Conservation (phyloP, 495 filamentous ascomycete genomes). For the Talaromyces stipitatus region DNA sequence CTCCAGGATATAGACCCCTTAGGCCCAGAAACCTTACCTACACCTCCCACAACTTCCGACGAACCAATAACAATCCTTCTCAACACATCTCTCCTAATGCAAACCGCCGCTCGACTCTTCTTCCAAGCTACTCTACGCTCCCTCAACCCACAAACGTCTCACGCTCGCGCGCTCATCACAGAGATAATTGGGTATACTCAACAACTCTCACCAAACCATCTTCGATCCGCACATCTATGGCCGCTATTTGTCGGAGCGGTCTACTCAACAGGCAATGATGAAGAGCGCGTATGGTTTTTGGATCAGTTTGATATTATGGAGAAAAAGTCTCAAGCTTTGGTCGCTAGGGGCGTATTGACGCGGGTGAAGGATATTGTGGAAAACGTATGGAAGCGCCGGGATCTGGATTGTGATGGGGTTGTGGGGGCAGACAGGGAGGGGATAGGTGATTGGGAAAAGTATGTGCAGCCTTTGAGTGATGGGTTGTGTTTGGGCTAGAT, state of each 20-base stretch:
- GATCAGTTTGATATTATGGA: conserved; percentile 4
- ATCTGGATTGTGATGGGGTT: neutral
- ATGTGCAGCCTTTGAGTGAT: conserved; percentile 8
- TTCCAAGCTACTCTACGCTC: conserved; percentile 6
- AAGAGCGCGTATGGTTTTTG: conserved; percentile 5
- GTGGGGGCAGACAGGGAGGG: neutral
- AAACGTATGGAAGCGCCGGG: conserved; percentile 4
- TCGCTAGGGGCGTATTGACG: neutral
- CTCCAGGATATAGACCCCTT: neutral
- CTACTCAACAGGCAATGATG: conserved; percentile 3
- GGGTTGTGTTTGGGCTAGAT: conserved; percentile 3
- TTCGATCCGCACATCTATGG: conserved; percentile 4
- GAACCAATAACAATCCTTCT: conserved; percentile 1
- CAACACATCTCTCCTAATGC: conserved; percentile 1
- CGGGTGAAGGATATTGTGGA: conserved; percentile 3
- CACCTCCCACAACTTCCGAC: neutral
- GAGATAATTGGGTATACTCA: neutral
- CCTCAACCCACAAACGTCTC: neutral
- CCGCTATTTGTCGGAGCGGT: conserved; percentile 4
- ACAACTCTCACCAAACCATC: conserved; percentile 1
- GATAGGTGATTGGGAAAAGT: conserved; percentile 6
- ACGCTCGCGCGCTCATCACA: neutral
- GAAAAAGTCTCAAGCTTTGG: neutral
- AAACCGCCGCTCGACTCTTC: conserved; percentile 3
- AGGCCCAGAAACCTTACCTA: neutral